Base-by-base conservation (phyloP, 148 eudicot genomes). In the Persicaria tinctoria region DNA sequence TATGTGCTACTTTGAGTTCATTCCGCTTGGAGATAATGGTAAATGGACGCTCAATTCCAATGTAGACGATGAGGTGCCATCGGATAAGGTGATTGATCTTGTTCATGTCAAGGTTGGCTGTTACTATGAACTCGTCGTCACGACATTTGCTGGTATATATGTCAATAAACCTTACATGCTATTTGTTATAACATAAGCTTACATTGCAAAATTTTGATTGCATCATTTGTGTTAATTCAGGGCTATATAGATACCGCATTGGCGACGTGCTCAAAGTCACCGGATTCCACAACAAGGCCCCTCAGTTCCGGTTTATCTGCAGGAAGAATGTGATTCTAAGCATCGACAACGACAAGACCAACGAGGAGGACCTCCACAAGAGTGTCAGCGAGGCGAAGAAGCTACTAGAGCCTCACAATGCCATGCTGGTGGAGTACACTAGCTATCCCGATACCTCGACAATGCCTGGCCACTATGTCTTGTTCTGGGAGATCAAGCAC, bases 261-360 rank as follows among this genome's bases (percentile, higher is more conserved):
- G 94, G 97, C 0, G 97, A 92, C 44, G 94, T 92, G 71, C 94
- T 92, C 8, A 87, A 87, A 80, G 94, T 90, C 59, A 86, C 86
- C 0, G 91, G 94, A 57, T 90, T 88, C 79, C 85, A 90, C 83
- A 88, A 92, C 76, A 69, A 78, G 51, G 85, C 94, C 16, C 97
- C 97, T 18, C 92, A 89, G 51, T 92, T 92, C 77, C 81, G 87
- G 8, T 92, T 92, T 90, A 85, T 92, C 14, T 88, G 97, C 75
- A 73, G 97, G 45, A 86, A 85, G 76, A 89, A 92, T 59, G 89
- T 92, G 8, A 83, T 90, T 11, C 80, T 92, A 3, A 92, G 97
- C 84, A 82, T 92, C 27, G 97, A 92, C 86, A 85, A 66, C 6
- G 95, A 90, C 78, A 90, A 92, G 55, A 92, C 95, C 48, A 88